A percentile compares a stretch with the other conserved stretches of the same genome.
Conservation (phyloP, 2,329 filamentous ascomycete species). For the Alternaria infectoria region DNA sequence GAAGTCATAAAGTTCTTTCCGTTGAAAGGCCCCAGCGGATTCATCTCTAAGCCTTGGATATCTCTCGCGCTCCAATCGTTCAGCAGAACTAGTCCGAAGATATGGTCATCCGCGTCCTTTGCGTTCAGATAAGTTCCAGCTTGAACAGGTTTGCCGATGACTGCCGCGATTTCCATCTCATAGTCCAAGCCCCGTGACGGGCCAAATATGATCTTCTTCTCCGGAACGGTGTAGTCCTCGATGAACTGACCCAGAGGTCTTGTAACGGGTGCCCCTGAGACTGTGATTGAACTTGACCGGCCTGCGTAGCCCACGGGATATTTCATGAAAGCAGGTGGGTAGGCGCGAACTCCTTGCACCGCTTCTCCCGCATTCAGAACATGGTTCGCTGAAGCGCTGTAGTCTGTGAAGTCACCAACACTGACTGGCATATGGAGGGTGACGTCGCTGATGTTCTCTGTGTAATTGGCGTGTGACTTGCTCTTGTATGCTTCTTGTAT, state of each 20-base stretch:
- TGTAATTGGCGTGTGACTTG: constrained; percentile 15
- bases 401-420: constrained; percentile 65
- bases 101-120: constrained; percentile 58
- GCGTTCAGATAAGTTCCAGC: constrained; percentile 50
- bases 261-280: constrained; percentile 51
- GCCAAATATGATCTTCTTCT: constrained; percentile 59
- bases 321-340: constrained; percentile 38
- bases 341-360: constrained; percentile 26
- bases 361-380: constrained; percentile 57
- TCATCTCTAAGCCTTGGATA: constrained; percentile 67
- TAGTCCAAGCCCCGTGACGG: constrained; percentile 54
- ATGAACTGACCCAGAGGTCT: constrained; percentile 38
- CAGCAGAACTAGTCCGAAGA: constrained; percentile 67
- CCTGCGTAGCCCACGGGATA: constrained; percentile 61
- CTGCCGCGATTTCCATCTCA: constrained; percentile 57
- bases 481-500: constrained; percentile 47
- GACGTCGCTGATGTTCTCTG: constrained; percentile 49
- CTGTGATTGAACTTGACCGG: constrained; percentile 58
- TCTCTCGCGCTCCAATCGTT: constrained; percentile 71
- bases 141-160: constrained; percentile 51
- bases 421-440: constrained; percentile 62
- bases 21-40: constrained; percentile 66
- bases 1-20: constrained; percentile 66
- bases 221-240: constrained; percentile 41
- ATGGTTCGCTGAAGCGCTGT: constrained; percentile 62